Evolutionary conservation across 768 basidiomycete genomes (phyloP), one percentile per base, ranked within the genome.

Genomic region (Podaxis sp.): DNA sequence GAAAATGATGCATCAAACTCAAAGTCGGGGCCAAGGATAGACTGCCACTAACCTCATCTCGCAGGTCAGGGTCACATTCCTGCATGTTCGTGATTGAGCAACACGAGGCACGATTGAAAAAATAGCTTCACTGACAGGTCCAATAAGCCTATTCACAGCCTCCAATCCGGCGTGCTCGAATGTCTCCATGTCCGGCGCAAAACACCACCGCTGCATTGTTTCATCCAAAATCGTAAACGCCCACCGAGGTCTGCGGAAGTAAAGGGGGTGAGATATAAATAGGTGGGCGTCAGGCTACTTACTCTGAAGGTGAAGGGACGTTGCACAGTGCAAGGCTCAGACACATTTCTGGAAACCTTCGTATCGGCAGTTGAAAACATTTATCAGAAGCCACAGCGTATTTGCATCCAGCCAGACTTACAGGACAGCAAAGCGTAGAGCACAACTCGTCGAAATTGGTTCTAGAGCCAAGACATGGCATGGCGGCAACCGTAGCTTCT

Each of bases 391-490:
- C 17, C 43, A 40, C 15, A 51, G 19, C 24, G 6, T 24, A 49
- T 33, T 38, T 19, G 29, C 11, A n/a, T 17, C 29, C 17, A n/a
- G 9, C 50, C 17, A 47, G 60, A 79, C 89, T 63, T 65, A 91
- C 90, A 92, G 66, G 2, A 82, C 72, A 2, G 88, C 80, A 66
- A 93, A 85, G 37, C 90, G 81, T 43, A 90, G 72, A 7, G 85
- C 89, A 62, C 80, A 77, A 67, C 79, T 82, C 5, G 84, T 78
- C 27, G 85, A 81, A 36, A 85, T 70, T 57, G 78, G 78, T 65
- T 91, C 89, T n/a, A 86, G 75, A 9, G 89, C 89, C 55, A 92
- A 80, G 37, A 93, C 77, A 70, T 93, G 91, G 51, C 84, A 80
- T 0, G 89, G 81, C 6, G 91, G 85, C 13, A 93, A 75, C 63